A percentile compares a stretch with the other conserved stretches of the same genome.
phyloP scores from a whole-genome alignment of 2,329 filamentous ascomycete species.

The Colletotrichum gigasporum region DNA sequence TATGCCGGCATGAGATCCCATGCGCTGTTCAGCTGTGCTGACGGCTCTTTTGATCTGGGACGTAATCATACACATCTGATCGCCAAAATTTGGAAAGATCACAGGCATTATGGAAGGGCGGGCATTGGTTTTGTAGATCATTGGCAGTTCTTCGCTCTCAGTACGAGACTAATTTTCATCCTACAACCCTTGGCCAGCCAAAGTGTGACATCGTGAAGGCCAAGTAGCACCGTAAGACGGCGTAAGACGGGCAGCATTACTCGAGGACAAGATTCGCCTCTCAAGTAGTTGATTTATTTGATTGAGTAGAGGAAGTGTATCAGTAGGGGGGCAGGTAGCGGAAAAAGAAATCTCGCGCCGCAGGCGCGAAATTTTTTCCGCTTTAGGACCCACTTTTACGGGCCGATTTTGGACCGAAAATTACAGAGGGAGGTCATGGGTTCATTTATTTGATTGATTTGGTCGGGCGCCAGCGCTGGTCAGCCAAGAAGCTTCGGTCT shows the following conservation, averaged over 20 bases:
- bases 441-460: no score
- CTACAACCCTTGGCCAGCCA: background rate
- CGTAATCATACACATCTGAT: background rate
- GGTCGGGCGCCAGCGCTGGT: no score
- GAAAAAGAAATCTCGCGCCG: no score
- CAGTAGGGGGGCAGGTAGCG: no score
- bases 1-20: background rate
- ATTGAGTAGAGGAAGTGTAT: no score
- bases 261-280: no score
- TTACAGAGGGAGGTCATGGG: no score
- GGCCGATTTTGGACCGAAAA: no score
- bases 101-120: conserved; percentile 8
- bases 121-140: conserved; percentile 28
- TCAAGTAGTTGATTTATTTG: background rate
- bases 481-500: no score
- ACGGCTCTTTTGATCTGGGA: background rate
- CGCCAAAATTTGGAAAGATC: conserved; percentile 22
- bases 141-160: conserved; percentile 5
- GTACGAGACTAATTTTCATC: conserved; percentile 20
- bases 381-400: no score
- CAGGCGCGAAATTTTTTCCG: no score
- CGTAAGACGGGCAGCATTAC: no score
- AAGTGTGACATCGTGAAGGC: background rate
- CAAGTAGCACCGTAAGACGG: background rate
- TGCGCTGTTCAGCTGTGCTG: background rate